These are phyloP conservation scores for Choanephora cucurbitarum DNA, from an alignment of 371 early-diverging fungal genomes.

Conservation along the genomic window DNA sequence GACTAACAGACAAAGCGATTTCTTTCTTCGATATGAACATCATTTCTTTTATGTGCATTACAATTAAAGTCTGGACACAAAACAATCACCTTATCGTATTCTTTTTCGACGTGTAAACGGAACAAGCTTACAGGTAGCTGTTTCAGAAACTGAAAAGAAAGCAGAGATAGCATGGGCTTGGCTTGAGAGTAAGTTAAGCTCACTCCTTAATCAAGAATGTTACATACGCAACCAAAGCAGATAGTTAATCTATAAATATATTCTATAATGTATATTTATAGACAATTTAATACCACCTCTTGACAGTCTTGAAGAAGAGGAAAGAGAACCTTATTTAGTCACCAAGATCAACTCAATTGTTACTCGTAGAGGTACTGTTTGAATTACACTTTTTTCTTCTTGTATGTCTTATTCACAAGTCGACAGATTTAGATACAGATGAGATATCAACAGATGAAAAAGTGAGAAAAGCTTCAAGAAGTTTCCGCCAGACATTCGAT, in stretches of 20 bases:
- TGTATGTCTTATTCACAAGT: too few species aligned
- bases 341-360: constrained; percentile 91
- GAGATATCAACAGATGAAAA: constrained; percentile 83
- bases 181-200: constrained; percentile 68
- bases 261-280: constrained; percentile 12
- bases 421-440: constrained; percentile 68
- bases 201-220: neutral
- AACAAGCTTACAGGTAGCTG: constrained; percentile 64
- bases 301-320: constrained; percentile 70
- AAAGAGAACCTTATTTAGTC: constrained; percentile 82
- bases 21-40: neutral
- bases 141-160: constrained; percentile 78
- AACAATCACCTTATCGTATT: constrained; percentile 92
- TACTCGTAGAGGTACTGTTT: constrained; percentile 67
- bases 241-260: too few species aligned
- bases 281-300: constrained; percentile 75
- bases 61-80: constrained; percentile 76
- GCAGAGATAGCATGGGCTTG: constrained; percentile 89
- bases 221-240: too few species aligned
- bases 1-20: constrained; percentile 1
- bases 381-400: too few species aligned
- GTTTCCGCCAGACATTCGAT: constrained; percentile 90
- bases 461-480: constrained; percentile 84
- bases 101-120: constrained; percentile 66
- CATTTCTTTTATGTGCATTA: neutral